A percentile compares a stretch with the other conserved stretches of the same genome.
These are phyloP conservation scores for Fagopyrum homotropicum DNA, from an alignment of 148 eudicot genomes.

Conservation along the genomic window DNA sequence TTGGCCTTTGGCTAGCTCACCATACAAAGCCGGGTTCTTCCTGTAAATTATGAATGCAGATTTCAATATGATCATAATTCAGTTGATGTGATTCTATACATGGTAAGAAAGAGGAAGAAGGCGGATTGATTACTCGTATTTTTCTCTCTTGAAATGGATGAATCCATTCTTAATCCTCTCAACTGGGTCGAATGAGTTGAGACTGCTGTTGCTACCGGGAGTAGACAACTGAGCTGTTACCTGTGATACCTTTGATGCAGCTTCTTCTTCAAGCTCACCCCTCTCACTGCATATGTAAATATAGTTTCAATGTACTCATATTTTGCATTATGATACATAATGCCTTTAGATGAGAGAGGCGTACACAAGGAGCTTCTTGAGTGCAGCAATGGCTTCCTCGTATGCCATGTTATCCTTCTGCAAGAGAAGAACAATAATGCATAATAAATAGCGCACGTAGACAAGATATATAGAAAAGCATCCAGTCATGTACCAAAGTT, in stretches of 20 bases:
- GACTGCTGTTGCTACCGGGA: conserved; percentile 23
- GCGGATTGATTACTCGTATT: conserved; percentile 55
- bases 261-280: conserved; percentile 67
- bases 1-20: conserved; percentile 79
- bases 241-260: conserved; percentile 61
- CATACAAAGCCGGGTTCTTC: conserved; percentile 64
- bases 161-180: conserved; percentile 75
- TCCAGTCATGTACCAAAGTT: conserved; percentile 30
- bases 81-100: not conserved
- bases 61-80: no score
- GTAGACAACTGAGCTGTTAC: conserved; percentile 56
- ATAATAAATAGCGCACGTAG: no score
- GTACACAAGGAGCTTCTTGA: conserved; percentile 73
- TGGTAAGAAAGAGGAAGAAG: not conserved
- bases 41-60: conserved; percentile 23
- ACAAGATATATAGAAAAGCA: not conserved
- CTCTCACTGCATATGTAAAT: conserved; percentile 48
- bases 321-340: not conserved
- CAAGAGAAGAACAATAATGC: not conserved
- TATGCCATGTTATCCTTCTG: conserved; percentile 88
- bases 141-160: conserved; percentile 67
- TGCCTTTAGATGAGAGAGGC: not conserved
- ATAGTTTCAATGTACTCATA: not conserved
- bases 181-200: conserved; percentile 26
- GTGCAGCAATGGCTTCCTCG: conserved; percentile 81